Evolutionary conservation across 495 filamentous ascomycete genomes (phyloP).

Genomic region (Podospora sp.): DNA sequence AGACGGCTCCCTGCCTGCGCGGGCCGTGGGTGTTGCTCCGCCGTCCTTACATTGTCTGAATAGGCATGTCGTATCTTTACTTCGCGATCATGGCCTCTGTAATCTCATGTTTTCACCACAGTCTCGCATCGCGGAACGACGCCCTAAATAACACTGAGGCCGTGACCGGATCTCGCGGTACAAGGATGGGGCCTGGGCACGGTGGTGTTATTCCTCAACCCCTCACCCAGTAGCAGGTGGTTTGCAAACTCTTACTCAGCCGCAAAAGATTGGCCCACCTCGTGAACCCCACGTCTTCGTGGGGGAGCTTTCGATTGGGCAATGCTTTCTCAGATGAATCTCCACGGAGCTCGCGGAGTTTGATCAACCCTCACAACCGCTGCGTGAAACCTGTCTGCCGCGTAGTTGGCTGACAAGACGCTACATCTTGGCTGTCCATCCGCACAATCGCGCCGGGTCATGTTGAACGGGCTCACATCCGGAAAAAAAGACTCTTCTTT

Average conservation of each 20-base stretch:
- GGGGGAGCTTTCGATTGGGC: constrained; percentile 13
- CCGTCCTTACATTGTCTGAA: background rate
- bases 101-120: background rate
- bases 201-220: background rate
- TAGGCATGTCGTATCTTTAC: background rate
- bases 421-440: background rate
- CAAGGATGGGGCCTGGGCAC: constrained; percentile 1
- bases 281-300: constrained; percentile 11
- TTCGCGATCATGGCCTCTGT: background rate
- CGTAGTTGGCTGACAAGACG: background rate
- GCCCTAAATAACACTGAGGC: background rate
- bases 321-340: background rate
- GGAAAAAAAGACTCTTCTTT: constrained; percentile 1
- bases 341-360: constrained; percentile 18
- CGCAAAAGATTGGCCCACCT: constrained; percentile 11
- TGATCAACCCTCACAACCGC: constrained; percentile 8
- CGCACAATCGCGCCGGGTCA: background rate
- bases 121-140: background rate
- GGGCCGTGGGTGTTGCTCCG: background rate
- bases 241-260: constrained; percentile 18
- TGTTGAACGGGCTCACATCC: background rate
- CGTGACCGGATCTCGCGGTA: constrained; percentile 17
- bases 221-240: constrained; percentile 7
- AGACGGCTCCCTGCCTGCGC: background rate
- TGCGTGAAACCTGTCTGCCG: background rate